These are phyloP conservation scores for Nicotiana sylvestris DNA, from an alignment of 257 asterid species.

Conservation along the genomic window DNA sequence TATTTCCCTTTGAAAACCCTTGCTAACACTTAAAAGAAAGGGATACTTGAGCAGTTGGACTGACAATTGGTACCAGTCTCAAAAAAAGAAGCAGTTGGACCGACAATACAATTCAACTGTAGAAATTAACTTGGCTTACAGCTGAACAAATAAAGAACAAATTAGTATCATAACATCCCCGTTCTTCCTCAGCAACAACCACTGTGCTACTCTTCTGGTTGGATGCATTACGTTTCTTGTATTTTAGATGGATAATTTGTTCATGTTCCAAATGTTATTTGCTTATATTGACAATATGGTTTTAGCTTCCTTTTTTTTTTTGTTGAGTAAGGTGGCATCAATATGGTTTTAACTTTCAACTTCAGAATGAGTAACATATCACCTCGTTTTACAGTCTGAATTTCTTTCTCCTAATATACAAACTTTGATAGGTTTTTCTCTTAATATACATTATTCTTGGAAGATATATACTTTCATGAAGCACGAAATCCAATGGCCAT, in stretches of 20 bases:
- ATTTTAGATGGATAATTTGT: neutral
- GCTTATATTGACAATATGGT: neutral
- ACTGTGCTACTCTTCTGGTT: neutral
- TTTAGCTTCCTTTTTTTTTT: no score
- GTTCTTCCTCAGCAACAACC: neutral
- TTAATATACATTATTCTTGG: no score
- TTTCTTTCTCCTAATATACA: neutral
- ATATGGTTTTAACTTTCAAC: neutral
- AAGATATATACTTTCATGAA: no score
- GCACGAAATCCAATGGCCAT: no score
- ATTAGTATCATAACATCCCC: neutral
- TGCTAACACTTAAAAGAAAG: neutral
- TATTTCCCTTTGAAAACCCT: neutral
- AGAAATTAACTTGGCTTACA: neutral
- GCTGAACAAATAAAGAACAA: neutral
- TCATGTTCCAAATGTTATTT: neutral
- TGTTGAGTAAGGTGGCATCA: no score
- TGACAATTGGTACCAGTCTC: neutral
- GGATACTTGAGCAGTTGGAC: neutral
- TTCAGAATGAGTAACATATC: neutral
- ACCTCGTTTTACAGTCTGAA: neutral
- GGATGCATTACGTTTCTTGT: neutral
- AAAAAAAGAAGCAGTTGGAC: neutral
- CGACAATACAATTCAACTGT: neutral
- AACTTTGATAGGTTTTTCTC: no score